Conservation (phyloP, 495 filamentous ascomycete genomes). For the Astrothelium macrocarpum region DNA sequence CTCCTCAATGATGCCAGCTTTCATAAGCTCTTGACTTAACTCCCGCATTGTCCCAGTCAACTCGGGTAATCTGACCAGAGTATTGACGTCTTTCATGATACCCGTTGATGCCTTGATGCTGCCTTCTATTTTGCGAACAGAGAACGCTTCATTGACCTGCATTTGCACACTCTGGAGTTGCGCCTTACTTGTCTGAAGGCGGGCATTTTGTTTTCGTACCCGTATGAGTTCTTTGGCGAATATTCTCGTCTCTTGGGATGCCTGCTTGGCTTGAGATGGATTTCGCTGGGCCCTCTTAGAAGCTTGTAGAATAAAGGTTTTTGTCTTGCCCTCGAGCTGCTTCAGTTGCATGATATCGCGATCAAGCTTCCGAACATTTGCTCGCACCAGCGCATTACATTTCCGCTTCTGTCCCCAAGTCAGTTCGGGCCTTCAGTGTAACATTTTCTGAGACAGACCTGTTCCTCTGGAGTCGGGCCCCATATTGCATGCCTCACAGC, state of each 20-base stretch:
- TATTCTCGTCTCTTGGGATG: slow-evolving; percentile 64
- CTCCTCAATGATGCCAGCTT: slow-evolving; percentile 95
- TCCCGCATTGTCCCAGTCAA: slow-evolving; percentile 85
- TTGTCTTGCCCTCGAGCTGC: slow-evolving; percentile 70
- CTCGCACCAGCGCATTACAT: slow-evolving; percentile 84
- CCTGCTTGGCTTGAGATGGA: slow-evolving; percentile 63
- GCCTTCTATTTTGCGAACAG: slow-evolving; percentile 91
- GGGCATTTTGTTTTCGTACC: slow-evolving; percentile 60
- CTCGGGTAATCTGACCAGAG: slow-evolving; percentile 72
- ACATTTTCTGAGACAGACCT: slow-evolving; percentile 43
- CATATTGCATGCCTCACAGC: slow-evolving; percentile 76
- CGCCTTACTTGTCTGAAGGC: slow-evolving; percentile 76
- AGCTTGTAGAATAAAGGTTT: slow-evolving; percentile 69
- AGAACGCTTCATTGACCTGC: slow-evolving; percentile 97
- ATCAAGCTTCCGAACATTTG: slow-evolving; percentile 89
- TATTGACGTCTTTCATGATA: slow-evolving; percentile 96
- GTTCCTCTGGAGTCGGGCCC: slow-evolving; percentile 83
- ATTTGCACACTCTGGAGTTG: slow-evolving; percentile 90
- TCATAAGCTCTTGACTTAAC: slow-evolving; percentile 76
- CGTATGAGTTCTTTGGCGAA: slow-evolving; percentile 84
- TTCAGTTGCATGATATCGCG: slow-evolving; percentile 77
- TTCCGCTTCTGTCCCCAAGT: slow-evolving; percentile 62
- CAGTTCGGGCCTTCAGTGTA: slow-evolving; percentile 10
- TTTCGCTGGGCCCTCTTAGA: slow-evolving; percentile 70
- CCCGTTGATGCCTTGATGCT: slow-evolving; percentile 75